Percentiles rank a stretch among this genome's conserved stretches.
Conservation (phyloP, 2,329 filamentous ascomycete species). For the Tolypocladium album region DNA sequence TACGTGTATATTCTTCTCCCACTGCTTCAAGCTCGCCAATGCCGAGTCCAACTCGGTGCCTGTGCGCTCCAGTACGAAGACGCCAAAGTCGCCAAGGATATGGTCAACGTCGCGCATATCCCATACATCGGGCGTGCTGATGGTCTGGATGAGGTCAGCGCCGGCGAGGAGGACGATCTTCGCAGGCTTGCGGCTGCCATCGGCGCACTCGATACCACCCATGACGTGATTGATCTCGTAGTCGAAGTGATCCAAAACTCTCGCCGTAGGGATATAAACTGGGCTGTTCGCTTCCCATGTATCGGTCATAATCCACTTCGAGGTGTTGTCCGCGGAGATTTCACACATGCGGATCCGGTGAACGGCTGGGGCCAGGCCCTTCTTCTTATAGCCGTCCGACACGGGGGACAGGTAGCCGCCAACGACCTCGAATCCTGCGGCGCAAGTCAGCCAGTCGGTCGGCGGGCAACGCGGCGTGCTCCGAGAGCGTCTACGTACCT, state of each 20-base stretch:
- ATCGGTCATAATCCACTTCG: slow-evolving; percentile 72
- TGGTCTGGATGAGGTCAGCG: slow-evolving; percentile 63
- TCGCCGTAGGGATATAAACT: slow-evolving; percentile 78
- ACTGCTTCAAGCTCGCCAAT: slow-evolving; percentile 68
- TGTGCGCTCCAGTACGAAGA: slow-evolving; percentile 77
- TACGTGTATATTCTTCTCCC: slow-evolving; percentile 77
- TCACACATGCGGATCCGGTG: slow-evolving; percentile 64
- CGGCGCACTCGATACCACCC: slow-evolving; percentile 61
- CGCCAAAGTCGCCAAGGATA: slow-evolving; percentile 73
- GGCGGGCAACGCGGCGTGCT: not conserved
- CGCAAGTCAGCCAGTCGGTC: not conserved
- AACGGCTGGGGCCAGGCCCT: slow-evolving; percentile 23
- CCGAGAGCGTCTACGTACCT: slow-evolving; percentile 9
- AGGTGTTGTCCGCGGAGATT: slow-evolving; percentile 63
- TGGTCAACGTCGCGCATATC: slow-evolving; percentile 74
- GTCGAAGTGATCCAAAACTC: slow-evolving; percentile 84
- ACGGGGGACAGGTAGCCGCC: slow-evolving; percentile 49
- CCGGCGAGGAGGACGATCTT: slow-evolving; percentile 76
- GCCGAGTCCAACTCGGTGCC: slow-evolving; percentile 87
- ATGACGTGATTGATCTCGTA: slow-evolving; percentile 72
- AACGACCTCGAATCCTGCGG: slow-evolving; percentile 60
- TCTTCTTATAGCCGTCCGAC: slow-evolving; percentile 25
- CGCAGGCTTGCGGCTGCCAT: slow-evolving; percentile 55
- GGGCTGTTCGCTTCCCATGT: slow-evolving; percentile 76
- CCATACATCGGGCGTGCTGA: slow-evolving; percentile 70